Evolutionary conservation across 257 asterid species (phyloP).

Genomic region (Penstemon davidsonii): DNA sequence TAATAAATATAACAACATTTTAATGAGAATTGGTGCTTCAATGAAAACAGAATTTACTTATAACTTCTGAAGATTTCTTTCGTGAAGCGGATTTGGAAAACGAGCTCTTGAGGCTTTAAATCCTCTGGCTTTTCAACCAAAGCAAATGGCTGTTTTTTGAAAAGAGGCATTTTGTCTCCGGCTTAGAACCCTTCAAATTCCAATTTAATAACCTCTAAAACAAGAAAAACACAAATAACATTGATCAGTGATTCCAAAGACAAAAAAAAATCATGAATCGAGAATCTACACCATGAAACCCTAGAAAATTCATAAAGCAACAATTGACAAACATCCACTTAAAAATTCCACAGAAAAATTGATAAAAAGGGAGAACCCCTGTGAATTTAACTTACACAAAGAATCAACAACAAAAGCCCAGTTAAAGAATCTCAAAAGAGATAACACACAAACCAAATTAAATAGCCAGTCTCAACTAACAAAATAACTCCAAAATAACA

Average conservation of each 20-base stretch:
- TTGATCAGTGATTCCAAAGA: constrained; percentile 27
- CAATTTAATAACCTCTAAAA: constrained; percentile 41
- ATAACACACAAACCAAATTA: neutral
- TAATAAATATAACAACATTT: neutral
- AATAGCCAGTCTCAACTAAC: constrained; percentile 22
- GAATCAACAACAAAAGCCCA: constrained; percentile 24
- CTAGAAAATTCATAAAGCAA: constrained; percentile 11
- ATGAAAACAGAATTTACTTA: constrained; percentile 41
- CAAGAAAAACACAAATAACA: constrained; percentile 16
- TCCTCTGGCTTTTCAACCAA: constrained; percentile 67
- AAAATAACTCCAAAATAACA: too few relatives aligned
- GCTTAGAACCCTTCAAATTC: constrained; percentile 35
- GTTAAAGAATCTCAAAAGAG: constrained; percentile 11
- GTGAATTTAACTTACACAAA: constrained; percentile 6
- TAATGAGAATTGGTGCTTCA: constrained; percentile 20
- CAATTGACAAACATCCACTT: constrained; percentile 24
- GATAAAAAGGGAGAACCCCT: constrained; percentile 13
- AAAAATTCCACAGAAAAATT: constrained; percentile 14
- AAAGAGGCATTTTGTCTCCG: constrained; percentile 62
- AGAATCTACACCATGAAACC: constrained; percentile 22
- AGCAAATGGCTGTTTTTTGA: constrained; percentile 63
- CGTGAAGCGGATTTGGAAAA: constrained; percentile 76
- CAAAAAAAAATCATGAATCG: constrained; percentile 5
- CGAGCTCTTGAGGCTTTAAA: constrained; percentile 65
- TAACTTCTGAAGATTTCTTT: constrained; percentile 83